Evolutionary conservation across 208 protist genomes (phyloP).

Genomic region (Leishmania gerbilli): DNA sequence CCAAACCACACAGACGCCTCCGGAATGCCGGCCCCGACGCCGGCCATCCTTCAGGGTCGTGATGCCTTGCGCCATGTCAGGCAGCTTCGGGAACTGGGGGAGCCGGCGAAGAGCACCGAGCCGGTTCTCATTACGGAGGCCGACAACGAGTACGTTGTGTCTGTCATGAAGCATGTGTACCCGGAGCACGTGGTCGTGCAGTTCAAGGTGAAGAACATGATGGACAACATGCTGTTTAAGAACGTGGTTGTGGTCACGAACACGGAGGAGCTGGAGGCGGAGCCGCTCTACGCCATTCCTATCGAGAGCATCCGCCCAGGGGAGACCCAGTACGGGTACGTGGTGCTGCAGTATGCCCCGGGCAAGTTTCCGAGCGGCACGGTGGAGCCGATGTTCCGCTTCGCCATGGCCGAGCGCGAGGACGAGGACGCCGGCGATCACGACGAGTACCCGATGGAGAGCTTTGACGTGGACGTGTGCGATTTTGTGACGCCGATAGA

Average conservation of each 20-base stretch:
- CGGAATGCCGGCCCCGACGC: not conserved
- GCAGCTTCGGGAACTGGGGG: conserved; percentile 75
- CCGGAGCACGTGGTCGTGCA: conserved; percentile 93
- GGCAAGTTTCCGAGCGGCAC: conserved; percentile 72
- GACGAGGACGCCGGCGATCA: conserved; percentile 35
- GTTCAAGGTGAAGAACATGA: conserved; percentile 95
- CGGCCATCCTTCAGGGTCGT: conserved; percentile 61
- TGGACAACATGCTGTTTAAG: conserved; percentile 88
- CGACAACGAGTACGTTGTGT: conserved; percentile 97
- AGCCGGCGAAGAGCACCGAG: conserved; percentile 66
- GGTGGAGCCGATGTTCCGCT: conserved; percentile 66
- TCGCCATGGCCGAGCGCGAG: conserved; percentile 63
- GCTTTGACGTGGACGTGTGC: conserved; percentile 80
- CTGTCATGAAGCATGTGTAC: conserved; percentile 96
- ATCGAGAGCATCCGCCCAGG: conserved; percentile 58
- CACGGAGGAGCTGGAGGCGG: conserved; percentile 72
- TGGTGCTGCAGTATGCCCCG: conserved; percentile 67
- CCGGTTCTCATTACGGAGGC: conserved; percentile 91
- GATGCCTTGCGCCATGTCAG: conserved; percentile 66
- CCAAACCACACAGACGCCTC: conserved; percentile 6
- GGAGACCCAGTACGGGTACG: conserved; percentile 68
- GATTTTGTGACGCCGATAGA: conserved; percentile 80
- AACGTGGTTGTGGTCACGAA: conserved; percentile 88
- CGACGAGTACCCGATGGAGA: conserved; percentile 88
- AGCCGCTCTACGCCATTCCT: conserved; percentile 86